Evolutionary conservation across 202 grass and related monocot species (phyloP), one percentile per base, ranked within the genome.

Genomic region (Schoenoplectus triqueter): DNA sequence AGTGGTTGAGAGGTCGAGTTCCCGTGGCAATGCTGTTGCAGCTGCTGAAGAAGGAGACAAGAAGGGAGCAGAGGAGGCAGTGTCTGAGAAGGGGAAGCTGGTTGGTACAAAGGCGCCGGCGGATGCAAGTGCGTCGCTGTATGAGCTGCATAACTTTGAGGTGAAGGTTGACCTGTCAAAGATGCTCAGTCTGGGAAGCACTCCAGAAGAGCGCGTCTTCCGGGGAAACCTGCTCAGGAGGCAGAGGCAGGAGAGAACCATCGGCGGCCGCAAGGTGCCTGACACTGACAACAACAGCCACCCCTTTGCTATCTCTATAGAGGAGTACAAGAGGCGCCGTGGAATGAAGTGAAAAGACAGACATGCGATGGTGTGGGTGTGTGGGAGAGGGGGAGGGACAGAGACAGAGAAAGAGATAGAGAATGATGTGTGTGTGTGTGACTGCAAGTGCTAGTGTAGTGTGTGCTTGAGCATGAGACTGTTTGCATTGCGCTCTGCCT

Each of bases 271-370:
- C 89, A 94, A 80, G 83, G 85, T 97, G 21, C 89, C 89, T 46
- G 50, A 78, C 2, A 86, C 80, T 44, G 94, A 97, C 67, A 92
- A 89, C 17, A 78, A 88, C 73, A 89, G 90, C 47, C 95, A 97
- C 86, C 87, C 95, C 60, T 87, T 94, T 71, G 92, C 92, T 52
- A 56, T 97, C 50, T 89, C 89, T 4, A 88, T 97, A 66, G 92
- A 90, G 0, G 94, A 97, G 59, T 97, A 97, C 75, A 94, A 94
- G 81, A 72, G 95, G 70, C 81, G 95, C 13, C 82, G 89, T 9
- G 95, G 95, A 67, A 64, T 64, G 62, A 64, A 5, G 2, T 64
- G 18, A 64, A 2, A 2, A 55, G 31, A 31, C 31, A 31, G 31
- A 31, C 31, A 31, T 31, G 52, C 45, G 5, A 47, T 47, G 45